Evolutionary conservation across 1,284 basidiomycete genomes (phyloP), one percentile per base, ranked within the genome.

Genomic region (Apiotrichum laibachii): DNA sequence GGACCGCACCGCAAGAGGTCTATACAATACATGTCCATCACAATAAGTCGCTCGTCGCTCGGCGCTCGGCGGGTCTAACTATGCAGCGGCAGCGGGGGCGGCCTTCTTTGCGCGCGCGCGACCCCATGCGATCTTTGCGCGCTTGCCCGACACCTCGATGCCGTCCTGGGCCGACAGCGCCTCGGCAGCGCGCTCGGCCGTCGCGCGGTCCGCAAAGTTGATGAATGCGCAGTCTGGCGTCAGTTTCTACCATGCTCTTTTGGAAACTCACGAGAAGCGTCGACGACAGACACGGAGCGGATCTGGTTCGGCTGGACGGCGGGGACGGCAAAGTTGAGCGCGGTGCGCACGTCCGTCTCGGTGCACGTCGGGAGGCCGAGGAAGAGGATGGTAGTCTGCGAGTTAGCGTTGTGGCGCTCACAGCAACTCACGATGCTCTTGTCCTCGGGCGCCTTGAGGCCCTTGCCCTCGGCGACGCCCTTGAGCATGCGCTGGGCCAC

Each of bases 401-500:
- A 16, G 22, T 52, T 42, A 52, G 50, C 37, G 4, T 21, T 1
- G n/a, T 16, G 33, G 18, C 5, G 18, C n/a, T 35, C 7, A n/a
- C 39, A 10, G 39, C 39, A 21, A 84, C 90, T 69, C 77, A 94
- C 91, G 55, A 99, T 86, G 4, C 84, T 83, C 62, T 82, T 76
- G 76, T 99, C 95, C 67, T 92, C 90, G 43, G 96, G 96, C 39
- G 93, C 88, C 56, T 88, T 86, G 45, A 99, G 81, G 0, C 93
- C 94, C 72, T 89, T 85, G 18, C 76, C 82, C 50, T 87, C 85
- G 0, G 92, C 90, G 75, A 90, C 84, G 19, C 79, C 82, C 3
- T 83, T 77, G 72, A 97, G 73, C 46, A 98, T 93, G 10, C 19
- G n/a, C 77, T 92, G 93, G 60, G 93, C 95, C 1, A 96, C 92